Percentiles rank a stretch among this genome's conserved stretches.
Conservation (phyloP, 1,284 basidiomycete species). For the Marasmius oreades region DNA sequence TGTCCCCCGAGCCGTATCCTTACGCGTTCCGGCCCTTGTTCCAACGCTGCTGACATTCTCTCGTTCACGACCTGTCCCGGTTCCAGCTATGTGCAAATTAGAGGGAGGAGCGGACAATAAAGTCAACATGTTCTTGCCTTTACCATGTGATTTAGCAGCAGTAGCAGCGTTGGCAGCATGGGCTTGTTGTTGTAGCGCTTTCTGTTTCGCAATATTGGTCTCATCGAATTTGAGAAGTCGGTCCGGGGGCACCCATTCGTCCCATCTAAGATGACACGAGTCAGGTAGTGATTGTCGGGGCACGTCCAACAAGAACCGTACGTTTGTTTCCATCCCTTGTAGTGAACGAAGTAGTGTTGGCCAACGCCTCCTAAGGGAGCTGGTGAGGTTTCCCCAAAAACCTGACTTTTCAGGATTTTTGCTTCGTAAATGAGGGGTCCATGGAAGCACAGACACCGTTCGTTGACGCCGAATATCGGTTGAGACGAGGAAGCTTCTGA, state of each 20-base stretch:
- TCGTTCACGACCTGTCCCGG: constrained; percentile 17
- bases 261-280: constrained; percentile 67
- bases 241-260: constrained; percentile 91
- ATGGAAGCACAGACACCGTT: constrained; percentile 91
- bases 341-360: constrained; percentile 93
- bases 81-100: neutral
- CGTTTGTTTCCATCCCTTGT: constrained; percentile 99
- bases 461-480: constrained; percentile 39
- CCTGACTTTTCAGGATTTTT: constrained; percentile 82
- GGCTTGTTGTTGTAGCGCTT: constrained; percentile 43
- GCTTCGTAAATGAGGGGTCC: constrained; percentile 94
- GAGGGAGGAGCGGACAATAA: neutral
- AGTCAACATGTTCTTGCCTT: constrained; percentile 4
- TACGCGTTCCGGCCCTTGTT: constrained; percentile 40
- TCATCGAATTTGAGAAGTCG: constrained; percentile 90
- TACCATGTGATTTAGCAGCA: constrained; percentile 17
- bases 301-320: constrained; percentile 41
- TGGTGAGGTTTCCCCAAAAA: constrained; percentile 61
- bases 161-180: constrained; percentile 33
- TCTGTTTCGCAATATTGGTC: constrained; percentile 80
- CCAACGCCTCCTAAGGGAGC: constrained; percentile 67
- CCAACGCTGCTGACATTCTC: constrained; percentile 26
- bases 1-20: constrained; percentile 52
- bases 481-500: constrained; percentile 4
- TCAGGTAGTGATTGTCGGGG: constrained; percentile 1